Evolutionary conservation across 2,329 filamentous ascomycete species (phyloP).

Genomic region (Periconia sp.): DNA sequence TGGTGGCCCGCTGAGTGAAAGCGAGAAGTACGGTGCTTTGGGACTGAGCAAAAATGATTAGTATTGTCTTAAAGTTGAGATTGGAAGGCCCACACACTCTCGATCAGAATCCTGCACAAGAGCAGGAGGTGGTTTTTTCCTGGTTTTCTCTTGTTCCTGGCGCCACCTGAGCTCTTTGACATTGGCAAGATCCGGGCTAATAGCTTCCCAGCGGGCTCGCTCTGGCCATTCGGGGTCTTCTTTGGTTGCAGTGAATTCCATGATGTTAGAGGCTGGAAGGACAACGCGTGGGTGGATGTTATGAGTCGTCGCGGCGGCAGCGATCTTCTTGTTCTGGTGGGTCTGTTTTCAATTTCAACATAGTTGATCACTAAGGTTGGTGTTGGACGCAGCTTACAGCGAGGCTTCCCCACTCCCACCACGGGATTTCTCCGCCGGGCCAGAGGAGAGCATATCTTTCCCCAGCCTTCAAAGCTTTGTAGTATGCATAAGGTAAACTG

Average conservation of each 20-base stretch:
- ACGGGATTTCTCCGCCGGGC: background rate
- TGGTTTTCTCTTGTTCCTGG: background rate
- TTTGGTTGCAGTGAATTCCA: background rate
- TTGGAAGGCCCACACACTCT: background rate
- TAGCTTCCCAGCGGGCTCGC: background rate
- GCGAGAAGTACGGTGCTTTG: background rate
- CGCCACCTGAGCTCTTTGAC: background rate
- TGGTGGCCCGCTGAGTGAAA: background rate
- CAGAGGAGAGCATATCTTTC: background rate
- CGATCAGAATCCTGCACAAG: background rate
- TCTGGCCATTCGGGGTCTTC: background rate
- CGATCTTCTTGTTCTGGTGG: background rate
- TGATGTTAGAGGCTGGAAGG: background rate
- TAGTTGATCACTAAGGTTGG: background rate
- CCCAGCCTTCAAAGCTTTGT: too few species aligned
- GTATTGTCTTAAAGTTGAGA: background rate
- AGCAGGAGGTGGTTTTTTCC: background rate
- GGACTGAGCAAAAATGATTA: background rate
- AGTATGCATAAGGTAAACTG: too few species aligned
- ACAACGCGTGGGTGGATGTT: background rate
- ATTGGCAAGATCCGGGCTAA: background rate
- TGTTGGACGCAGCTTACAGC: background rate
- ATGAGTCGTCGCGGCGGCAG: background rate
- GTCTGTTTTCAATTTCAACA: background rate
- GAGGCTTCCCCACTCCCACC: background rate